Evolutionary conservation across 345 rosid species (phyloP).

Genomic region (Gossypium ekmanianum): DNA sequence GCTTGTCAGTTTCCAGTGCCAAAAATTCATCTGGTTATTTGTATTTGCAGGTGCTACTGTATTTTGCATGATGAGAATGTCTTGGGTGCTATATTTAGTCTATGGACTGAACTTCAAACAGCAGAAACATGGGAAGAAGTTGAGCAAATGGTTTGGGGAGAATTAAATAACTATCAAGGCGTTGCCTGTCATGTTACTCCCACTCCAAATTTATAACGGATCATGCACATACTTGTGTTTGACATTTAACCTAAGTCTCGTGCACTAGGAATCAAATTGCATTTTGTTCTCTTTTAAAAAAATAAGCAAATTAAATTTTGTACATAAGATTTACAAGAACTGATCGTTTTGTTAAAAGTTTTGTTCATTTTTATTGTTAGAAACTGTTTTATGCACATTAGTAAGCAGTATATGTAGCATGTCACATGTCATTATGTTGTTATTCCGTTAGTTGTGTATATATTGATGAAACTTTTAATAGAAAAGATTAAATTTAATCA

Average conservation of each 20-base stretch:
- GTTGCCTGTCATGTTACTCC: constrained; percentile 16
- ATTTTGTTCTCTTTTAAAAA: no score
- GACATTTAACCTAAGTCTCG: background rate
- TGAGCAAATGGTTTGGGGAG: constrained; percentile 74
- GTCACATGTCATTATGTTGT: no score
- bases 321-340: no score
- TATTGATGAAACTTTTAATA: no score
- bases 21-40: background rate
- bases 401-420: no score
- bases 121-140: constrained; percentile 86
- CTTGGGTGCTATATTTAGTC: constrained; percentile 73
- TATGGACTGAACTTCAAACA: constrained; percentile 62
- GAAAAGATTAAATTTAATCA: no score
- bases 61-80: constrained; percentile 79
- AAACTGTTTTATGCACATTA: no score
- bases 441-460: no score
- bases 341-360: no score
- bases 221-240: background rate
- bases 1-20: background rate
- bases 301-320: no score
- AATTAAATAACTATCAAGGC: constrained; percentile 47
- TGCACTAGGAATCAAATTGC: no score
- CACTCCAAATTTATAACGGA: background rate
- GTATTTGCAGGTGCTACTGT: constrained; percentile 76
- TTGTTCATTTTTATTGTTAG: no score